Base-by-base conservation (phyloP, 108 stramenopile species). In the Nannochloropsis granulata region DNA sequence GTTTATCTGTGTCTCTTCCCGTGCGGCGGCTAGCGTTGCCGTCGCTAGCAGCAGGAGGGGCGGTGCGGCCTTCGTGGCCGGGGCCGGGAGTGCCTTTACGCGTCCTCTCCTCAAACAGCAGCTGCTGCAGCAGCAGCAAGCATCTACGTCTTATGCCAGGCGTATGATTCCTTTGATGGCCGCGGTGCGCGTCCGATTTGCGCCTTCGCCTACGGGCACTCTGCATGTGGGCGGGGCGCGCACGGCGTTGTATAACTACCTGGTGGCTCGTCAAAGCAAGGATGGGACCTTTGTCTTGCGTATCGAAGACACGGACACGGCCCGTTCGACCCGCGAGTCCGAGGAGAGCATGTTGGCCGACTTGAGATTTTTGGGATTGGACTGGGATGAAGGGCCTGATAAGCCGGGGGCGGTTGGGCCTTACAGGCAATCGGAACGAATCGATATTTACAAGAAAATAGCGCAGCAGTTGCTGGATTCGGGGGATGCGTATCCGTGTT, bases 191-290 rank as follows among this genome's bases (percentile, higher is more conserved):
- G 90, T 96, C 92, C 91, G 97, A 34, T 98, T 98, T 87, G 97
- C 97, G 14, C 97, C 97, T 21, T 93, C 93, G 24, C 97, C 97
- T 13, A 98, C 97, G 12, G 97, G 97, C 78, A 94, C 89, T n/a
- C 80, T 98, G 79, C 97, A 98, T 84, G 97, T 98, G 2, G 97
- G 97, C 78, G 97, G 97, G 44, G 97, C 96, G 2, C 91, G 97
- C 44, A 98, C 97, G 16, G 97, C 97, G 23, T 90, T 98, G 79
- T 98, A 95, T 91, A 98, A 98, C 88, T 98, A 94, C 94, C 90
- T 98, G 43, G 90, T 95, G 24, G 96, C 96, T n/a, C 92, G 95
- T 82, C 95, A 95, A 84, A 93, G 16, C 16, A 34, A 80, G 16
- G 89, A 87, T 16, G 90, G 90, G n/a, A 45, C 44, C 2, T 98